A percentile compares a stretch with the other conserved stretches of the same genome.
Conservation (phyloP, 768 basidiomycete species). For the Suillus sp. region DNA sequence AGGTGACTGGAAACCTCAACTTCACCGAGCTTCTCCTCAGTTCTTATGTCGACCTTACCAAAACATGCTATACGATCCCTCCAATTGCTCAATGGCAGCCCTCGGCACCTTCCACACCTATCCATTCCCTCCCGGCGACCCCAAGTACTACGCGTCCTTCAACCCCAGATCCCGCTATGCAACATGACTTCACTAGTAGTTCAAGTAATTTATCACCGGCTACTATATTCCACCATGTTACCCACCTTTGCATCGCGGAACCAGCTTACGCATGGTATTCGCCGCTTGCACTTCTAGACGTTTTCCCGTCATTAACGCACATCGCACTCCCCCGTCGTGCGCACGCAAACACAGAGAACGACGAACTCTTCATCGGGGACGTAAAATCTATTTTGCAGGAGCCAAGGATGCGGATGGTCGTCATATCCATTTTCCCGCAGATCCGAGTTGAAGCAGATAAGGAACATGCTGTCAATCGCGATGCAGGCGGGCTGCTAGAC, state of each 20-base stretch:
- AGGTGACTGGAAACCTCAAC: background rate
- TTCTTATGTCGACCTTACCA: constrained; percentile 13
- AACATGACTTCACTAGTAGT: background rate
- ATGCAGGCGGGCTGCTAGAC: background rate
- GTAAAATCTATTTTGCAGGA: constrained; percentile 32
- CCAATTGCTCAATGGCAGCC: constrained; percentile 13
- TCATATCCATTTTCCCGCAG: constrained; percentile 37
- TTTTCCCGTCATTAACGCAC: constrained; percentile 41
- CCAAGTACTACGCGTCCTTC: constrained; percentile 24
- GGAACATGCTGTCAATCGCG: background rate
- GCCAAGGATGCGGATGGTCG: constrained; percentile 37
- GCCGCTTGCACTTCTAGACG: constrained; percentile 12
- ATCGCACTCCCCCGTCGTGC: constrained; percentile 42
- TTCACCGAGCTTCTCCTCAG: constrained; percentile 15
- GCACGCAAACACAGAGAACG: constrained; percentile 45
- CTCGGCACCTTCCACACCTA: constrained; percentile 20
- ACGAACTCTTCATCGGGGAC: constrained; percentile 38
- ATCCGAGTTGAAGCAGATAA: constrained; percentile 15
- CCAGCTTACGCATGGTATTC: constrained; percentile 21
- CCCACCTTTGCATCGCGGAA: constrained; percentile 23
- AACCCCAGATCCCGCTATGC: constrained; percentile 24
- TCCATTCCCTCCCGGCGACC: background rate
- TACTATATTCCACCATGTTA: constrained; percentile 3
- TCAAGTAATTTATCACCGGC: background rate
- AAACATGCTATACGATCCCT: background rate